These are phyloP conservation scores for Tulasnella sp. DNA, from an alignment of 768 basidiomycete species.

Conservation along the genomic window DNA sequence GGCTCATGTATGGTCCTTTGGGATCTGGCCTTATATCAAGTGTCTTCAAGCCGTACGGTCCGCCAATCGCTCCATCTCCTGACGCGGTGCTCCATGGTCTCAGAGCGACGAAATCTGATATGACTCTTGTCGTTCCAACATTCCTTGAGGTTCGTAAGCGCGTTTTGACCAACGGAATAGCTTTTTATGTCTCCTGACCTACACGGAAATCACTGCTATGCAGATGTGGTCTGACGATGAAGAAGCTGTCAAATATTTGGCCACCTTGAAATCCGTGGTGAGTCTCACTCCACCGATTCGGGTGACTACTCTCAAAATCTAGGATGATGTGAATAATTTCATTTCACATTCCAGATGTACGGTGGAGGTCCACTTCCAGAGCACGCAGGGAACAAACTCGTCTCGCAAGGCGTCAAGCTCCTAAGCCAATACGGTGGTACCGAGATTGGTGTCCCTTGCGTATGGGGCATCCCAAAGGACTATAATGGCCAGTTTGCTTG, in stretches of 20 bases:
- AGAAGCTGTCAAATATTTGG: conserved; percentile 5
- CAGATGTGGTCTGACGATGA: conserved; percentile 14
- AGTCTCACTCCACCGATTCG: background rate
- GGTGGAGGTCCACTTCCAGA: conserved; percentile 17
- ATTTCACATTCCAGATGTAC: conserved; percentile 14
- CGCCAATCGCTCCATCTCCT: conserved; percentile 14
- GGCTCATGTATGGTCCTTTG: background rate
- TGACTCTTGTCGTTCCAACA: conserved; percentile 16
- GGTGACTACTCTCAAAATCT: background rate
- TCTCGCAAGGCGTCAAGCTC: conserved; percentile 16
- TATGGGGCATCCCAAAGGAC: too few species aligned
- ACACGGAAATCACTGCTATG: too few species aligned
- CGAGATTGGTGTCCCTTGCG: too few species aligned
- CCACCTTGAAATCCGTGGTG: conserved; percentile 16
- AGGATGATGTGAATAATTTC: background rate
- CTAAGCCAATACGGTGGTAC: conserved; percentile 11
- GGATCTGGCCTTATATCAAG: background rate
- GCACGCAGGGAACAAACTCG: conserved; percentile 11
- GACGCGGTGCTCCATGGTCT: conserved; percentile 16
- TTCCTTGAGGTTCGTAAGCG: conserved; percentile 17
- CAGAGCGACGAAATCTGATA: background rate
- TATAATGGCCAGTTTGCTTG: too few species aligned
- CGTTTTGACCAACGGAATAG: too few species aligned
- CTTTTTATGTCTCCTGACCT: too few species aligned
- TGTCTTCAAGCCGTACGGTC: conserved; percentile 15